Percentiles rank a stretch among this genome's conserved stretches.
phyloP scores from a whole-genome alignment of 768 basidiomycete genomes.

The Agaricus subrufescens region DNA sequence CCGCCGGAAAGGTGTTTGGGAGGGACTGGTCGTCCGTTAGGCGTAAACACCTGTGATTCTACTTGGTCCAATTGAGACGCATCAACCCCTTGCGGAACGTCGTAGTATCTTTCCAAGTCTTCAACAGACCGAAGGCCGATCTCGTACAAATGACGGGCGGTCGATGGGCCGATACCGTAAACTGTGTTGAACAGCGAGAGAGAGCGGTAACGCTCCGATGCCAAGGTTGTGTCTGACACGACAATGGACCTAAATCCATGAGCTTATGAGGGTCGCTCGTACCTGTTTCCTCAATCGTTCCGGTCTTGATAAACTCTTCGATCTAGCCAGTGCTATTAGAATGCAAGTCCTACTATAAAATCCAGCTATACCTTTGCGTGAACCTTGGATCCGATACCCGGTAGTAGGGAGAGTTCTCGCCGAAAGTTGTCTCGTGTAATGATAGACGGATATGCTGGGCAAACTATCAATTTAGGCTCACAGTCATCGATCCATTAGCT shows the following conservation, averaged over 20 bases:
- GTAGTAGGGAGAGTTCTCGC: conserved; percentile 36
- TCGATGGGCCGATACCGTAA: conserved; percentile 73
- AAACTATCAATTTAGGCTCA: no score
- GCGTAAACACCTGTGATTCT: conserved; percentile 24
- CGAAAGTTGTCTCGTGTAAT: conserved; percentile 33
- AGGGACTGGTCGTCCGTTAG: conserved; percentile 26
- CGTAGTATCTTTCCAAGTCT: conserved; percentile 67
- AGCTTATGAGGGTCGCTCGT: not conserved
- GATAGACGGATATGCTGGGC: conserved; percentile 42
- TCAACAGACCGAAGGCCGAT: conserved; percentile 62
- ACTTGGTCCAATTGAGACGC: conserved; percentile 10
- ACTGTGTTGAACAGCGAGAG: conserved; percentile 57
- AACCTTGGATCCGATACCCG: conserved; percentile 49
- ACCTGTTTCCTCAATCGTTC: conserved; percentile 50
- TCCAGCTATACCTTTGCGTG: conserved; percentile 35
- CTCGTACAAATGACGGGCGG: conserved; percentile 60
- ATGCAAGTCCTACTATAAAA: not conserved
- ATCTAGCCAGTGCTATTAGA: conserved; percentile 35
- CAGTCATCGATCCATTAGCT: not conserved
- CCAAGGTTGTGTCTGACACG: conserved; percentile 38
- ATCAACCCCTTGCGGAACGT: conserved; percentile 27
- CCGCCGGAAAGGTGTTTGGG: conserved; percentile 9
- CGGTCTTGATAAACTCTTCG: conserved; percentile 52
- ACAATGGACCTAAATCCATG: not conserved
- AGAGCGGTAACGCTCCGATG: conserved; percentile 49